phyloP scores from a whole-genome alignment of 176 grass and related monocot species.

The Zoysia japonica region DNA sequence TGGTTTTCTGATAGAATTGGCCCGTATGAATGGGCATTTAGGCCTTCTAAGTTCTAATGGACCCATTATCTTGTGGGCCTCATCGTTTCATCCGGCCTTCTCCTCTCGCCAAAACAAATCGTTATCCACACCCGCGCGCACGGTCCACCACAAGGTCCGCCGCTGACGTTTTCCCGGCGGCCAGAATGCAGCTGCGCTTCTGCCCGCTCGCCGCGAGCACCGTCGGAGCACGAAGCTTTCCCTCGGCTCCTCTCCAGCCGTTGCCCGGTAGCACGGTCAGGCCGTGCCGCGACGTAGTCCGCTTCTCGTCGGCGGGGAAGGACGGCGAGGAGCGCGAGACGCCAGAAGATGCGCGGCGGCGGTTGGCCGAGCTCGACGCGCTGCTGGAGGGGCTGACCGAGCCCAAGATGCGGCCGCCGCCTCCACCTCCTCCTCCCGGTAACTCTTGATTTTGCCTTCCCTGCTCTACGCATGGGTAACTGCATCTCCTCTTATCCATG shows the following conservation, averaged over 20 bases:
- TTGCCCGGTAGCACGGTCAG: neutral
- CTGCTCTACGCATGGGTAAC: neutral
- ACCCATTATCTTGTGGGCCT: neutral
- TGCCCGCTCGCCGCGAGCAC: constrained; percentile 36
- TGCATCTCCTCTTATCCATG: too few relatives aligned
- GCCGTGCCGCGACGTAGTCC: neutral
- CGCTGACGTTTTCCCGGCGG: neutral
- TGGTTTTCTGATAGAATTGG: neutral
- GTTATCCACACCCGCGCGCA: constrained; percentile 35
- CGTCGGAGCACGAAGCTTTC: constrained; percentile 30
- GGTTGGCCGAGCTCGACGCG: constrained; percentile 70
- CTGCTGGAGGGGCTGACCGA: constrained; percentile 72
- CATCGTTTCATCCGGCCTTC: neutral
- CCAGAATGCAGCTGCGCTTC: constrained; percentile 33
- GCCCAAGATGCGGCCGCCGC: constrained; percentile 37
- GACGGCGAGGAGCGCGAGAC: constrained; percentile 21
- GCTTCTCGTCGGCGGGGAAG: constrained; percentile 34
- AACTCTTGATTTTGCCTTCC: neutral
- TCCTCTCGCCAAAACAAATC: neutral
- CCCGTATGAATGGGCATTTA: neutral
- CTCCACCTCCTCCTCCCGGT: constrained; percentile 43
- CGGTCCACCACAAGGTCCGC: constrained; percentile 24
- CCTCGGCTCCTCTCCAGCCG: neutral
- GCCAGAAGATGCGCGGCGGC: constrained; percentile 43
- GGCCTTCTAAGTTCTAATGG: neutral